Evolutionary conservation across 306 rosid species (phyloP), one percentile per base, ranked within the genome.

Genomic region (Pterocarpus macrocarpus): DNA sequence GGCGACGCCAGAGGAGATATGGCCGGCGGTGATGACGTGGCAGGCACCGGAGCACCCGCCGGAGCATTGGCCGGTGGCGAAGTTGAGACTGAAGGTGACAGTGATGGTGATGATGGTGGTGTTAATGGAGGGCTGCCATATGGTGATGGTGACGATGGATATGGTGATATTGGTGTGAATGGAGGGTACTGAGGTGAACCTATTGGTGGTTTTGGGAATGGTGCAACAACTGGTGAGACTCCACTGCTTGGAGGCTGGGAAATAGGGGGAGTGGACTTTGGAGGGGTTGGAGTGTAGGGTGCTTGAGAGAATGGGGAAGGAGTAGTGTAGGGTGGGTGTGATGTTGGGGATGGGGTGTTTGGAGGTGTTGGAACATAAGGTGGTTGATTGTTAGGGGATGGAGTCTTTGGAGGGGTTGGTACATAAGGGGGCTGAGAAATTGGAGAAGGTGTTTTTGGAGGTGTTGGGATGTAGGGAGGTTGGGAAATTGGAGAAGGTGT

Each of bases 101-200:
- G 47, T 5, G 86, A 13, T 41, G 63, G 45, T 22, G 28, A 22
- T 22, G 28, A 22, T 5, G 80, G 67, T 3, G 86, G 65, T 2
- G 74, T 32, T 28, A 64, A 38, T 14, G 71, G 81, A 59, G 87
- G 58, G 36, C 53, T 61, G 11, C 17, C 64, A 28, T 82, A 85
- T 0, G 88, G 35, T 57, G 80, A 49, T 5, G 49, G 0, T 9
- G 41, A 4, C 3, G 86, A 17, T 9, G 78, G 13, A 9, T 11
- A 49, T 16, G 73, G 45, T 1, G 85, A 30, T 32, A 9, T 8
- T 9, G 8, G 9, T 43, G 47, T 43, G 47, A 22, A 22, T 22
- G 47, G 47, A 7, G 47, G 2, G 47, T 43, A 6, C 10, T 7
- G 47, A 5, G 35, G 61, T 44, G 77, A 58, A 36, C 47, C 47